Evolutionary conservation across 2,329 filamentous ascomycete species (phyloP).

Genomic region (Geoglossum cookeanum): DNA sequence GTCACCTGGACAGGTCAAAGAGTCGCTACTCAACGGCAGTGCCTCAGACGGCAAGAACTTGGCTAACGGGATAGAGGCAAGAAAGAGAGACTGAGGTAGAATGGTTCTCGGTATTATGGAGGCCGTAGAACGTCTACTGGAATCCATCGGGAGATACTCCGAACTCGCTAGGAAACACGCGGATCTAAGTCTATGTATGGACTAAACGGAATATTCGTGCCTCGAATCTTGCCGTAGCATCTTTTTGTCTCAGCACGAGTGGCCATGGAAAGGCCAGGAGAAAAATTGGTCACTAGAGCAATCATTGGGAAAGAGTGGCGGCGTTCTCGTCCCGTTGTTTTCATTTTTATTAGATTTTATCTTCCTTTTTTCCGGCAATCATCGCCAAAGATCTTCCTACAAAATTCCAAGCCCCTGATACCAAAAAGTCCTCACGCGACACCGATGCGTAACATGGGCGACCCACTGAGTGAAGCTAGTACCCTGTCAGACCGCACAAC

Average conservation of each 20-base stretch:
- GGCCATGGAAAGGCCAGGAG: neutral
- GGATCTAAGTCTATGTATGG: neutral
- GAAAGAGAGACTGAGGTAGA: neutral
- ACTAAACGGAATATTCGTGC: neutral
- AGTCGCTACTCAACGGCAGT: neutral
- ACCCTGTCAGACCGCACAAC: neutral
- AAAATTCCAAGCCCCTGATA: neutral
- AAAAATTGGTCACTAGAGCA: neutral
- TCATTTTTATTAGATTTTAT: neutral
- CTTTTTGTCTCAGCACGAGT: neutral
- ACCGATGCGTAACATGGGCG: neutral
- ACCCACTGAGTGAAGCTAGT: neutral
- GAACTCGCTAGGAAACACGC: neutral
- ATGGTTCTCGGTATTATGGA: neutral
- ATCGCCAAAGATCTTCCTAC: neutral
- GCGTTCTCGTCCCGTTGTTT: neutral
- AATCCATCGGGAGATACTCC: neutral
- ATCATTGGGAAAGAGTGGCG: neutral
- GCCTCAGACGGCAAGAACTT: neutral
- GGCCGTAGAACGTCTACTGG: neutral
- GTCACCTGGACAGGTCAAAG: slow-evolving; percentile 7
- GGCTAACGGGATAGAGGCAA: neutral
- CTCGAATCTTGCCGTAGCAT: neutral
- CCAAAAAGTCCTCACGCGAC: neutral
- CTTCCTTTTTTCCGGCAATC: neutral